phyloP scores from a whole-genome alignment of 108 stramenopile species.

The Thalassiosira profunda region DNA sequence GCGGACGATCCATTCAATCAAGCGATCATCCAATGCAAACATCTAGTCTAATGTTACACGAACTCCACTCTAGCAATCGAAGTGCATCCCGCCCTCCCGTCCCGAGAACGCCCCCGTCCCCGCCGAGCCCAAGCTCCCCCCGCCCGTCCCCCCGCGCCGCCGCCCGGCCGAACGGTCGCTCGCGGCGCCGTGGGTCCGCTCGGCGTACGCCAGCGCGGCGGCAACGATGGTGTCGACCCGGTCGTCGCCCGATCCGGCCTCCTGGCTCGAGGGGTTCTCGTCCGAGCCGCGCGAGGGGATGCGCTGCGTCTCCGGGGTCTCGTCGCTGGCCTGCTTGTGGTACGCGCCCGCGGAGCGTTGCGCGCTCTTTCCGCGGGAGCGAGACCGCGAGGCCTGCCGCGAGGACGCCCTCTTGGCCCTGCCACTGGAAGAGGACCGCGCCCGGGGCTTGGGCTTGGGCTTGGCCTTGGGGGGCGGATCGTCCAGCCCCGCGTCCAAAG shows the following conservation, averaged over 20 bases:
- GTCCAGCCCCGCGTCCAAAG: too few relatives aligned
- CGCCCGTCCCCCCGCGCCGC: too few relatives aligned
- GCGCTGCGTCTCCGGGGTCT: too few relatives aligned
- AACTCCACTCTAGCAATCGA: too few relatives aligned
- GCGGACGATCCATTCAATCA: too few relatives aligned
- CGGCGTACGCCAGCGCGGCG: slow-evolving; percentile 47
- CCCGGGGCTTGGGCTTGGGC: not conserved
- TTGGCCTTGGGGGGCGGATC: too few relatives aligned
- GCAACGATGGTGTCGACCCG: slow-evolving; percentile 37
- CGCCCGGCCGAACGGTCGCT: too few relatives aligned
- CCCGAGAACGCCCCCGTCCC: too few relatives aligned
- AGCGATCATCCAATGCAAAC: too few relatives aligned
- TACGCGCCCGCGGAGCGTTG: not conserved
- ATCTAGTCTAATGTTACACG: too few relatives aligned
- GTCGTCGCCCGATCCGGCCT: not conserved
- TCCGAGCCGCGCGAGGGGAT: slow-evolving; percentile 15
- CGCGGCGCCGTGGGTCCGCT: slow-evolving; percentile 23
- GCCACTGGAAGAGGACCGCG: not conserved
- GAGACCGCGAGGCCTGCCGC: not conserved
- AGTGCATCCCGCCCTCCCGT: too few relatives aligned
- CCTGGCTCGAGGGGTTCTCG: slow-evolving; percentile 3
- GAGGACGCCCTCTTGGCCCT: not conserved
- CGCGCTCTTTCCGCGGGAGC: not conserved
- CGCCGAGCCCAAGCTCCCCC: too few relatives aligned
- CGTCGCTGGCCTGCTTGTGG: slow-evolving; percentile 3